Evolutionary conservation across 768 basidiomycete species (phyloP).

Genomic region (Psilocybe azurescens): DNA sequence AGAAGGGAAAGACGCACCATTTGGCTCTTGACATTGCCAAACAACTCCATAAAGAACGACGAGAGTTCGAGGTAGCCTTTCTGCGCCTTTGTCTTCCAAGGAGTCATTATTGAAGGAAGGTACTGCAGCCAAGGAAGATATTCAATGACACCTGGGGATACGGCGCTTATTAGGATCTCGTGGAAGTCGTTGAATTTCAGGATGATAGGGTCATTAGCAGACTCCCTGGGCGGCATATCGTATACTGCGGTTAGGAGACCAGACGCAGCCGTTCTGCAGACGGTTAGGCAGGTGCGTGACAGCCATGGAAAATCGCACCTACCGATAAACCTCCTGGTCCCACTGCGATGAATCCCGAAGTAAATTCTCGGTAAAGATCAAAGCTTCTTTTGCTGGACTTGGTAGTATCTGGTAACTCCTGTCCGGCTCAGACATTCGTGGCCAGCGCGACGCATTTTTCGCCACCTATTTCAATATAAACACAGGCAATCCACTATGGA

Average conservation of each 20-base stretch:
- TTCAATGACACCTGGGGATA: slow-evolving; percentile 40
- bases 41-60: slow-evolving; percentile 15
- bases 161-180: slow-evolving; percentile 22
- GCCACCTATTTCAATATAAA: slow-evolving; percentile 32
- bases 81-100: slow-evolving; percentile 23
- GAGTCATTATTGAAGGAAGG: slow-evolving; percentile 31
- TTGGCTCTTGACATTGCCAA: background rate
- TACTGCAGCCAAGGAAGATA: slow-evolving; percentile 38
- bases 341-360: slow-evolving; percentile 31
- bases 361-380: slow-evolving; percentile 32
- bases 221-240: slow-evolving; percentile 18
- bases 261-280: slow-evolving; percentile 19
- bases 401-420: slow-evolving; percentile 25
- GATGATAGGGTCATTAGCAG: slow-evolving; percentile 18
- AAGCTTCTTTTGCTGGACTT: slow-evolving; percentile 34
- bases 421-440: slow-evolving; percentile 37
- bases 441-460: slow-evolving; percentile 36
- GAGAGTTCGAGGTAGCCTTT: slow-evolving; percentile 16
- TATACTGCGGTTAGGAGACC: slow-evolving; percentile 21
- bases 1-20: no score
- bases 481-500: background rate
- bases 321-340: slow-evolving; percentile 35
- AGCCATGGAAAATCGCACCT: background rate
- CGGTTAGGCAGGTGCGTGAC: no score
- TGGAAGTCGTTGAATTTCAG: slow-evolving; percentile 23